Percentiles rank a stretch among this genome's conserved stretches.
Evolutionary conservation across 179 eudicot species (phyloP).

Genomic region (Beta macrorhiza): DNA sequence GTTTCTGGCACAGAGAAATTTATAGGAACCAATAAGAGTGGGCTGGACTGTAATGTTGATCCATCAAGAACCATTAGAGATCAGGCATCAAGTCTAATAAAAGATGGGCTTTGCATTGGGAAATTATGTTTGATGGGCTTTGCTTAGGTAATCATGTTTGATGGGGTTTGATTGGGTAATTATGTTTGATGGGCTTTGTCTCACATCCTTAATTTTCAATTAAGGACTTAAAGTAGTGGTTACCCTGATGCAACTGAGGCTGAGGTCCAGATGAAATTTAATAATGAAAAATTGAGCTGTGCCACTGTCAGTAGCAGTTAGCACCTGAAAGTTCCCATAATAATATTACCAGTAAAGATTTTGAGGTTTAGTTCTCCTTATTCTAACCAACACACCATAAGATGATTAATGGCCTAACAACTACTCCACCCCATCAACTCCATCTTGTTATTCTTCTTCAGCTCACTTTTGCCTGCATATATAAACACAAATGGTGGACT

Average conservation of each 20-base stretch:
- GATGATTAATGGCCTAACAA: slow-evolving; percentile 18
- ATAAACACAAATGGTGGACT: slow-evolving; percentile 22
- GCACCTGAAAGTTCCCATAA: slow-evolving; percentile 8
- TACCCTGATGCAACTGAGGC: not conserved
- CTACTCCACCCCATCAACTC: slow-evolving; percentile 63
- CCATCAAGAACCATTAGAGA: not conserved
- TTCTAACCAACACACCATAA: slow-evolving; percentile 37
- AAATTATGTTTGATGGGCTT: not conserved
- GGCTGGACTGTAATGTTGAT: not conserved
- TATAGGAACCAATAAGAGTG: not conserved
- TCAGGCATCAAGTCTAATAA: not conserved
- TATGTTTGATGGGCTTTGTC: too few relatives aligned
- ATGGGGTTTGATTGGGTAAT: slow-evolving; percentile 6
- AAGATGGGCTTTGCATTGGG: too few relatives aligned
- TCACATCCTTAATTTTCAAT: too few relatives aligned
- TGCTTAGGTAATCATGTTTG: not conserved
- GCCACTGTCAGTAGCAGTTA: slow-evolving; percentile 24
- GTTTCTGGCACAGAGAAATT: not conserved
- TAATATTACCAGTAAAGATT: not conserved
- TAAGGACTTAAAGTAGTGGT: not conserved
- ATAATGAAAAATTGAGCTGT: slow-evolving; percentile 13
- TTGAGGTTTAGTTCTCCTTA: slow-evolving; percentile 38
- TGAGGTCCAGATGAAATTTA: not conserved
- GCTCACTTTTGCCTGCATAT: slow-evolving; percentile 25
- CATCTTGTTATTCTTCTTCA: slow-evolving; percentile 26